Evolutionary conservation across 1,139 yeast species (phyloP).

Genomic region (Taphrina sp.): DNA sequence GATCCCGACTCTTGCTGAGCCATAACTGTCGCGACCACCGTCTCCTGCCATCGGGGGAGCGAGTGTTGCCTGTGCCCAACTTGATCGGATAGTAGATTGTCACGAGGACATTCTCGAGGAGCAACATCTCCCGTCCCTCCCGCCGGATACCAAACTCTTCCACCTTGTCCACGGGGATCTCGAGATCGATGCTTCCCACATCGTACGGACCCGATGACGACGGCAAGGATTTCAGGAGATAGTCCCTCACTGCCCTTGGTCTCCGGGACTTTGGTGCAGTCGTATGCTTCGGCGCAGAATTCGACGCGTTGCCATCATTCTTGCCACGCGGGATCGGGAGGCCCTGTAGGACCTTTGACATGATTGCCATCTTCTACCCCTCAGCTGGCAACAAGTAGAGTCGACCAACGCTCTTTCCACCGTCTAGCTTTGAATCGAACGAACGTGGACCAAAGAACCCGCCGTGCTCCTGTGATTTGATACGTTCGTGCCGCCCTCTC

Average conservation of each 20-base stretch:
- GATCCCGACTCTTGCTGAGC: conserved; percentile 14
- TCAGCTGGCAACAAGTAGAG: too few species aligned
- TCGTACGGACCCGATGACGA: conserved; percentile 29
- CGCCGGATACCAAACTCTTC: conserved; percentile 17
- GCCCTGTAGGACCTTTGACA: neutral
- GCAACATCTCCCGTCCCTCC: conserved; percentile 14
- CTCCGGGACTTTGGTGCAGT: conserved; percentile 28
- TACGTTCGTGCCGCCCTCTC: too few species aligned
- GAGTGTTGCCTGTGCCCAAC: conserved; percentile 11
- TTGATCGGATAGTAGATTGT: conserved; percentile 30
- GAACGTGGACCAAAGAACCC: too few species aligned
- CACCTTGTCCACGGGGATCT: conserved; percentile 21
- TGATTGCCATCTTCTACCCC: too few species aligned
- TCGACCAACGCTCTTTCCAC: too few species aligned
- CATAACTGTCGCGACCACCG: conserved; percentile 30
- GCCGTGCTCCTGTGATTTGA: too few species aligned
- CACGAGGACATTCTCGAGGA: conserved; percentile 25
- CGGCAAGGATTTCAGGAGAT: conserved; percentile 24
- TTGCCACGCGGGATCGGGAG: conserved; percentile 17
- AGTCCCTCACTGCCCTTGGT: conserved; percentile 16
- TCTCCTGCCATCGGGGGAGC: conserved; percentile 24
- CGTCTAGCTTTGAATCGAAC: too few species aligned
- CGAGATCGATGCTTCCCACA: conserved; percentile 31
- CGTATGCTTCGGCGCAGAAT: conserved; percentile 3
- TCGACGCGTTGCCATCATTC: conserved; percentile 15